Evolutionary conservation across 1,284 basidiomycete species (phyloP).

Genomic region (Phellinidium pouzarii): DNA sequence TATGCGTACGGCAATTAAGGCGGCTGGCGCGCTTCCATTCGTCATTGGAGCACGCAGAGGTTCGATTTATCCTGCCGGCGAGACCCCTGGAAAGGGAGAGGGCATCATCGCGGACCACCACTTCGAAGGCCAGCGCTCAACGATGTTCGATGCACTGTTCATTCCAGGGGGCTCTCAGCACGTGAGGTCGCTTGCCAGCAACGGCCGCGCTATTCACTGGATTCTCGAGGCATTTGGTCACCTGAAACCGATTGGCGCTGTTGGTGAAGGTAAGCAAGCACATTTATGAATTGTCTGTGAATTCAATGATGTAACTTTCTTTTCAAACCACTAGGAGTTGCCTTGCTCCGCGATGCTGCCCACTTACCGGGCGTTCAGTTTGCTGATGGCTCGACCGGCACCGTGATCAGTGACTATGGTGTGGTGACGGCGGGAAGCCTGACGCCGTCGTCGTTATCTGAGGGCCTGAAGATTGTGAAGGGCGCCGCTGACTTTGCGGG

Average conservation of each 20-base stretch:
- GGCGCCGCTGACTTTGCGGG: constrained; percentile 47
- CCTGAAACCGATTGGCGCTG: constrained; percentile 69
- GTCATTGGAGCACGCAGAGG: constrained; percentile 67
- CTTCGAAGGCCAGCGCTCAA: constrained; percentile 71
- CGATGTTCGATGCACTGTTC: constrained; percentile 72
- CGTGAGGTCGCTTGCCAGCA: constrained; percentile 42
- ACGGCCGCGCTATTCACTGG: constrained; percentile 62
- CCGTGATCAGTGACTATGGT: constrained; percentile 44
- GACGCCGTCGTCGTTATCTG: constrained; percentile 31
- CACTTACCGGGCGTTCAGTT: constrained; percentile 40
- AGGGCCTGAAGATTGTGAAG: constrained; percentile 37
- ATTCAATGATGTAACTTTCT: too few species aligned
- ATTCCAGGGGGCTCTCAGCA: constrained; percentile 60
- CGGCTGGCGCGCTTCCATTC: constrained; percentile 51
- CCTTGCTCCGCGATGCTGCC: constrained; percentile 42
- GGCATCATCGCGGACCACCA: constrained; percentile 57
- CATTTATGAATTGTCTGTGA: too few species aligned
- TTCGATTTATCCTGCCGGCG: constrained; percentile 40
- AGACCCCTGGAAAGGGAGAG: constrained; percentile 28
- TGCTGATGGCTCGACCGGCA: constrained; percentile 28
- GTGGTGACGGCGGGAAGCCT: constrained; percentile 54
- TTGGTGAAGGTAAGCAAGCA: constrained; percentile 61
- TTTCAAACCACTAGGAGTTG: too few species aligned
- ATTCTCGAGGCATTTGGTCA: constrained; percentile 76
- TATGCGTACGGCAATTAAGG: constrained; percentile 47